Conservation (phyloP, 2,329 filamentous ascomycete genomes). For the Periconia digitata region DNA sequence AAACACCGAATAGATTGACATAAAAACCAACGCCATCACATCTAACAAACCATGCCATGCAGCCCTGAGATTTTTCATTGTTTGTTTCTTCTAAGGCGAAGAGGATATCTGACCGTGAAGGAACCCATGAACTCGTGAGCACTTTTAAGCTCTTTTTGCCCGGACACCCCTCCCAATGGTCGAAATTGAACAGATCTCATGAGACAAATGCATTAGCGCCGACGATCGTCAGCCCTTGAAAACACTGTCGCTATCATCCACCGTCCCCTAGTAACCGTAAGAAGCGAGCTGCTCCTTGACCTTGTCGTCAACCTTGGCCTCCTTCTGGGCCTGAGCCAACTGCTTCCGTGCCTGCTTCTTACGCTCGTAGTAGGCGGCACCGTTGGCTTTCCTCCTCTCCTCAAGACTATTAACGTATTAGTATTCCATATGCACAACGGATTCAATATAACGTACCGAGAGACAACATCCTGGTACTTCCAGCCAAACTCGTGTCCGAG, state of each 20-base stretch:
- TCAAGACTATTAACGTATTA: conserved; percentile 70
- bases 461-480: conserved; percentile 99
- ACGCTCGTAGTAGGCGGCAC: conserved; percentile 98
- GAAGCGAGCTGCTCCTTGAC: conserved; percentile 84
- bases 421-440: conserved; percentile 3
- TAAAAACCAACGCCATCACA: conserved; percentile 35
- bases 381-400: conserved; percentile 99
- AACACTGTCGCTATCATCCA: conserved; percentile 33
- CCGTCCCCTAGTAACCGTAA: conserved; percentile 78
- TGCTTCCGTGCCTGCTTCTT: conserved; percentile 96
- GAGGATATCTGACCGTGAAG: conserved; percentile 43
- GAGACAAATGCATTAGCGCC: conserved; percentile 43
- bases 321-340: conserved; percentile 90
- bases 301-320: conserved; percentile 82
- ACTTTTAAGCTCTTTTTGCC: conserved; percentile 43
- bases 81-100: conserved; percentile 43
- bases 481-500: conserved; percentile 99
- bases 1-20: conserved; percentile 24
- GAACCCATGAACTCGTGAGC: conserved; percentile 44
- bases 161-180: conserved; percentile 40
- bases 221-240: conserved; percentile 34
- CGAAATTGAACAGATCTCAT: conserved; percentile 42
- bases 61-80: conserved; percentile 42
- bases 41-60: conserved; percentile 32
- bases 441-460: conserved; percentile 68